Percentiles rank a stretch among this genome's conserved stretches.
These are phyloP conservation scores for Mycena metata DNA, from an alignment of 768 basidiomycete genomes.

Conservation along the genomic window DNA sequence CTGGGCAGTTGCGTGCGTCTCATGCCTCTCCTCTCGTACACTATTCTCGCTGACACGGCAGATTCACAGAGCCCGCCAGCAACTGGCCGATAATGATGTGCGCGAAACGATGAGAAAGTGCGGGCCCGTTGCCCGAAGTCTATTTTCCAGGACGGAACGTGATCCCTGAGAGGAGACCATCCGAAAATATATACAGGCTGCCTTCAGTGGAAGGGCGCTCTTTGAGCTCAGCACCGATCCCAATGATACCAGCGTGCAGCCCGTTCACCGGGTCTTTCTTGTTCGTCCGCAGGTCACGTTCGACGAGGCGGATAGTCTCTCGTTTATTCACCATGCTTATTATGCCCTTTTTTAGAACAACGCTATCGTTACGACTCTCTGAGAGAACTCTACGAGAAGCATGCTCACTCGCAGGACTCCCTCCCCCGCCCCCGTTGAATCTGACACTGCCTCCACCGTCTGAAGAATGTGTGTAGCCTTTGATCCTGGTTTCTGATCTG, in stretches of 20 bases:
- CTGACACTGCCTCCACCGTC: constrained; percentile 49
- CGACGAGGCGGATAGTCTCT: neutral
- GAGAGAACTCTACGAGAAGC: constrained; percentile 60
- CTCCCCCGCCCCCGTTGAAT: constrained; percentile 57
- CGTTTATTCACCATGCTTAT: constrained; percentile 9
- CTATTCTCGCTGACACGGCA: too few species aligned
- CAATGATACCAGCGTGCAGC: neutral
- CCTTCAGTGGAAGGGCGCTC: constrained; percentile 3
- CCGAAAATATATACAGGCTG: neutral
- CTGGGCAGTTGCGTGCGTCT: constrained; percentile 7
- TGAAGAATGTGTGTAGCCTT: constrained; percentile 45
- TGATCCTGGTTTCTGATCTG: constrained; percentile 22
- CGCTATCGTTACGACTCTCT: constrained; percentile 61
- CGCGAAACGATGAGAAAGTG: too few species aligned
- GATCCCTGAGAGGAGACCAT: neutral
- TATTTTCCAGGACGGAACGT: neutral
- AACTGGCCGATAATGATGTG: too few species aligned
- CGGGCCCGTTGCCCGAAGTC: constrained; percentile 13
- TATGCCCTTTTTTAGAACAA: constrained; percentile 57
- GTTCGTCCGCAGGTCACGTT: constrained; percentile 4
- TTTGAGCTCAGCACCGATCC: neutral
- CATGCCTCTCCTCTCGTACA: neutral
- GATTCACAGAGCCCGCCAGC: too few species aligned
- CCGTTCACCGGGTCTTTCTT: too few species aligned
- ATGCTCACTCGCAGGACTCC: constrained; percentile 62